Evolutionary conservation across 129 eudicot species (phyloP), one percentile per base, ranked within the genome.

Genomic region (Tanacetum coccineum): DNA sequence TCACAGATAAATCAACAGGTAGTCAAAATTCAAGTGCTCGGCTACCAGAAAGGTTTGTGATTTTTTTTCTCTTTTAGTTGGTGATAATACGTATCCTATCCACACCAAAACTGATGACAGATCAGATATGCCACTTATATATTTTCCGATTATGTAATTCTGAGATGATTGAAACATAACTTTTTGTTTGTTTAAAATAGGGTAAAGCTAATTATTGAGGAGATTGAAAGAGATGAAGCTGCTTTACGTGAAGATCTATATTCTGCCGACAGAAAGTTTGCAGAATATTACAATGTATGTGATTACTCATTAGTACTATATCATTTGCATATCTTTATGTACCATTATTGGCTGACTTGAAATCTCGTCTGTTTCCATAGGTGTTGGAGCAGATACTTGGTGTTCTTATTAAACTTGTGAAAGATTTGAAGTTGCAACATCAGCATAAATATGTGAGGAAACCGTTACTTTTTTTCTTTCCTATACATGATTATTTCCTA

Each of bases 341-440:
- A 14, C 57, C 32, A 13, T 10, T n/a, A 30, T 45, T 55, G 67
- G 51, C 64, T 59, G 45, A 64, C 26, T 51, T 65, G 44, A 40
- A 72, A 62, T 48, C 36, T 21, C n/a, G 26, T 70, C 59, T 76
- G 64, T 49, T 72, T 59, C 19, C 52, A 12, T 68, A 94, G 99
- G 97, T 94, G 71, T 79, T 94, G 75, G 99, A 94, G 90, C 96
- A 89, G 85, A 87, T 94, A 63, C 97, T 94, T 56, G 97, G 90
- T 55, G 95, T 94, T 68, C 99, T 94, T 72, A 94, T 94, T 51
- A 94, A 89, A 87, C 99, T 94, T 67, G 95, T 94, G 64, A 89
- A 83, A 84, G 99, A 94, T 82, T 67, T 94, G 67, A 94, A 94
- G 87, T 78, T 94, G 81, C 87, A 85, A 71, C 96, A 94, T 78